Percentiles rank a stretch among this genome's conserved stretches.
Conservation (phyloP, 202 grass and related monocot genomes). For the Panicum virgatum region DNA sequence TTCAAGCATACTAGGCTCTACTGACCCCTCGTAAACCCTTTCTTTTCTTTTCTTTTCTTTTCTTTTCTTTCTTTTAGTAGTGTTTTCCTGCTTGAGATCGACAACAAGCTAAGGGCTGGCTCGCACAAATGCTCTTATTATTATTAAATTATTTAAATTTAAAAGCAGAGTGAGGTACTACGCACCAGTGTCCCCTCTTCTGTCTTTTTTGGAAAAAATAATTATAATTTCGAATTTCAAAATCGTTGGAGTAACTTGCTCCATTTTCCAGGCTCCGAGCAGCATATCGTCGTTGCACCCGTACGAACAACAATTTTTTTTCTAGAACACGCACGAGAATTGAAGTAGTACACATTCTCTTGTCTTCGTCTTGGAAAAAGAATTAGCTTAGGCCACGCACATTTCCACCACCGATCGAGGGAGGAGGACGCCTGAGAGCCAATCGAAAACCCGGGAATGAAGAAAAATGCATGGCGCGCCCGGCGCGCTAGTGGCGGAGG, state of each 20-base stretch:
- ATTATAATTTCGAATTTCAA: background rate
- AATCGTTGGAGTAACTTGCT: background rate
- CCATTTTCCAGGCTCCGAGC: background rate
- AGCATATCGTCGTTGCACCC: no score
- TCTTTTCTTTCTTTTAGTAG: background rate
- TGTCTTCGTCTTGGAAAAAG: background rate
- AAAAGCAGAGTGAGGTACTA: no score
- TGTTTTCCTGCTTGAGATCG: background rate
- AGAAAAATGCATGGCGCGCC: no score
- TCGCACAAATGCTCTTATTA: conserved; percentile 1
- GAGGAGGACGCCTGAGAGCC: background rate
- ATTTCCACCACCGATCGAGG: conserved; percentile 1
- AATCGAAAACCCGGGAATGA: background rate
- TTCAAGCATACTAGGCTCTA: conserved; percentile 27
- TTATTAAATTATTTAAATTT: background rate
- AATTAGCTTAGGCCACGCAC: background rate
- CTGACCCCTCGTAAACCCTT: background rate
- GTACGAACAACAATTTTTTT: background rate
- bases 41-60: background rate
- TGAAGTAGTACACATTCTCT: no score
- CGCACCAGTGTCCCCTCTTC: no score
- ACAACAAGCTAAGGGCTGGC: background rate
- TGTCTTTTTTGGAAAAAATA: no score
- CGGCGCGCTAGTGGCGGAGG: no score
- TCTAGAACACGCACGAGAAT: background rate